phyloP scores from a whole-genome alignment of 768 basidiomycete species.

The Candolleomyces efflorescens region DNA sequence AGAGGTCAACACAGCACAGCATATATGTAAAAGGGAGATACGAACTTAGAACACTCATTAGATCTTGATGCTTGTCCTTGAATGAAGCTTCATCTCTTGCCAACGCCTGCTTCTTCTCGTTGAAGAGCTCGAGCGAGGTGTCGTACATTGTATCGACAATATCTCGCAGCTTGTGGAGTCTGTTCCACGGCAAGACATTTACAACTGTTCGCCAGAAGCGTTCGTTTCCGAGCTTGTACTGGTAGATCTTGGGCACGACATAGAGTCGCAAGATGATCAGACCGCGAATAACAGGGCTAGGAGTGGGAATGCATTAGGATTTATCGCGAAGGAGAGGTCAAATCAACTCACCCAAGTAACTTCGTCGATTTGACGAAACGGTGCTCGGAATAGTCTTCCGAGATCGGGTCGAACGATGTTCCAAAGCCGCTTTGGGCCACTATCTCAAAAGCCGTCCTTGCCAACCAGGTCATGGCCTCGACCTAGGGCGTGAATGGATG shows the following conservation, averaged over 20 bases:
- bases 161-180: conserved; percentile 22
- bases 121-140: conserved; percentile 30
- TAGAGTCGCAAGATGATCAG: background rate
- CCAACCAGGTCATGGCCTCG: conserved; percentile 33
- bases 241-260: background rate
- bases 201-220: conserved; percentile 29
- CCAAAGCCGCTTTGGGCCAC: conserved; percentile 28
- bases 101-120: conserved; percentile 31
- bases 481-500: background rate
- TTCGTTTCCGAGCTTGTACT: conserved; percentile 20
- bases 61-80: conserved; percentile 31
- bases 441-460: conserved; percentile 16
- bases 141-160: conserved; percentile 31
- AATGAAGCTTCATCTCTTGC: conserved; percentile 25
- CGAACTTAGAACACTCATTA: conserved; percentile 41
- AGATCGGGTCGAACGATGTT: conserved; percentile 32
- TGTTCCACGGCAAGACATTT: conserved; percentile 27
- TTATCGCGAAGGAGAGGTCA: background rate
- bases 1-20: background rate
- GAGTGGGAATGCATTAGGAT: background rate
- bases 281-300: background rate
- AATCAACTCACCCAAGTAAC: conserved; percentile 19
- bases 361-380: conserved; percentile 27
- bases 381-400: conserved; percentile 22
- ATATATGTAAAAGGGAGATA: background rate